Evolutionary conservation across 495 filamentous ascomycete species (phyloP).

Genomic region (Penicillium macrosclerotiorum): DNA sequence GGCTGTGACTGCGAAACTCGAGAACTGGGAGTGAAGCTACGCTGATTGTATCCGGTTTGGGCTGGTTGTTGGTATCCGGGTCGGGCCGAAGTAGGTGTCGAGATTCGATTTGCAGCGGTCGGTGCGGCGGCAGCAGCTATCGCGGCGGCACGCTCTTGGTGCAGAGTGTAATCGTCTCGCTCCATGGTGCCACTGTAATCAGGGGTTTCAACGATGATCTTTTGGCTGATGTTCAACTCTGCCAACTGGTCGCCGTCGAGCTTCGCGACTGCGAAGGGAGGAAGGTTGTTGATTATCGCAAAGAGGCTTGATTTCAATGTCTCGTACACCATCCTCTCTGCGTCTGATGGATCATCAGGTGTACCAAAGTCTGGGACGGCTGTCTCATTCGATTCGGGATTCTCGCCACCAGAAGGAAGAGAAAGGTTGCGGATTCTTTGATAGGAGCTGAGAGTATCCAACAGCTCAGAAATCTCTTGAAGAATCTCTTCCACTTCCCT

Average conservation of each 20-base stretch:
- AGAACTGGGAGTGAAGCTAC: constrained; percentile 30
- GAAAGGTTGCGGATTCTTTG: constrained; percentile 77
- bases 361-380: constrained; percentile 34
- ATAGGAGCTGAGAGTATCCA: constrained; percentile 82
- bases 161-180: constrained; percentile 64
- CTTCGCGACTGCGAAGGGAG: constrained; percentile 83
- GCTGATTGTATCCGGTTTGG: constrained; percentile 35
- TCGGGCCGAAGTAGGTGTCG: constrained; percentile 29
- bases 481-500: constrained; percentile 72
- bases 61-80: constrained; percentile 30
- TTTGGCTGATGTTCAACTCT: constrained; percentile 79
- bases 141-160: constrained; percentile 36
- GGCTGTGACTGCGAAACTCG: constrained; percentile 30
- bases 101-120: constrained; percentile 28
- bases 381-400: constrained; percentile 39
- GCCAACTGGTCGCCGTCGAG: constrained; percentile 80
- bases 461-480: constrained; percentile 73
- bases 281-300: constrained; percentile 69
- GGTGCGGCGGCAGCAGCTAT: constrained; percentile 27
- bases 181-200: constrained; percentile 82
- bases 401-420: constrained; percentile 37
- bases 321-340: constrained; percentile 73
- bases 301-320: constrained; percentile 69
- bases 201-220: constrained; percentile 66
- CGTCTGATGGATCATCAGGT: constrained; percentile 52